Evolutionary conservation across 2,329 filamentous ascomycete genomes (phyloP).

Genomic region (Alternaria angustiovoidea): DNA sequence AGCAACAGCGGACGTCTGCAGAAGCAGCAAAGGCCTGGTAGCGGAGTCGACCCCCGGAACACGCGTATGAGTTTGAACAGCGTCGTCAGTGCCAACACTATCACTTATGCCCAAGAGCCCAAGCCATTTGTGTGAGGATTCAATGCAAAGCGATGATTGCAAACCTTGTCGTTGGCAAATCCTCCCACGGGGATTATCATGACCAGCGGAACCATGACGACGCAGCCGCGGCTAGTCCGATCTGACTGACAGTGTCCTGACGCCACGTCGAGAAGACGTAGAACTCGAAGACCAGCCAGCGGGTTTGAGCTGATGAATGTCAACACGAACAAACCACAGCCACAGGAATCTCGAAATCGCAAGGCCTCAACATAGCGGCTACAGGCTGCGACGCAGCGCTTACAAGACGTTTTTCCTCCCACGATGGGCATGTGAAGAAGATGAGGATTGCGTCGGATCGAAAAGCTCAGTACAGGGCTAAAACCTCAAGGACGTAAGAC

Average conservation of each 20-base stretch:
- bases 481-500: neutral
- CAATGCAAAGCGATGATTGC: neutral
- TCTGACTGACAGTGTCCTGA: neutral
- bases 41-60: conserved; percentile 4
- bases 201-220: neutral
- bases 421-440: neutral
- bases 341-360: neutral
- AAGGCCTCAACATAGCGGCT: neutral
- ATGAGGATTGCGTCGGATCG: neutral
- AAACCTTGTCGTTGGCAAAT: neutral
- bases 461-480: neutral
- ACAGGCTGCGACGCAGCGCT: neutral
- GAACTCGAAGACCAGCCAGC: neutral
- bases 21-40: conserved; percentile 7
- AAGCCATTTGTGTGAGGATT: conserved; percentile 33
- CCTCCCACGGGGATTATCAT: neutral
- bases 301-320: too few relatives aligned
- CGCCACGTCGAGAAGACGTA: neutral
- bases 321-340: neutral
- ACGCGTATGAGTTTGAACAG: conserved; percentile 26
- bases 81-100: conserved; percentile 26
- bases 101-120: conserved; percentile 28
- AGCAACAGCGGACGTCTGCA: conserved; percentile 15
- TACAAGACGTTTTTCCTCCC: neutral
- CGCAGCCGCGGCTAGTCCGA: neutral